Base-by-base conservation (phyloP, 306 rosid genomes). In the Dalbergia cultrata region DNA sequence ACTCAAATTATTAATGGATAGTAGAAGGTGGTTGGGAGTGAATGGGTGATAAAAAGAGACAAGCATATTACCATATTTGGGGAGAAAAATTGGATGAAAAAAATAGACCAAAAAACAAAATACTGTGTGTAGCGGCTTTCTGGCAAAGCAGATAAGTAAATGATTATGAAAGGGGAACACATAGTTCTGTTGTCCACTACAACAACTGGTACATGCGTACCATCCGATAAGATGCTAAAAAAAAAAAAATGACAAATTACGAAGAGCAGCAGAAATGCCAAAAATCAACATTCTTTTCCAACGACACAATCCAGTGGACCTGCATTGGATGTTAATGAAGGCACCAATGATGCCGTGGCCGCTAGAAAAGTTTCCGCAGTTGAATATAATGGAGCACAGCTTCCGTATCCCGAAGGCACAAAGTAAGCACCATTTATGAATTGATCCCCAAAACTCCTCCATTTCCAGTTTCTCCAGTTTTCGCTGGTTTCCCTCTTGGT, bases 331-430 rank as follows among this genome's bases (percentile, higher is more conserved):
- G 99, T 95, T 62, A 95, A 79, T 8, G 78, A 71, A 43, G 97
- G 95, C 72, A 88, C 97, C 90, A 76, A 70, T 13, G 86, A 61
- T 14, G 92, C 95, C 0, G 76, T 35, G 33, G 87, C 81, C 22
- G 90, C 88, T 0, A 59, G 35, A 60, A 92, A 93, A 3, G 80
- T 76, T 79, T 93, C 97, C 65, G 87, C 60, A 16, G 33, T 7
- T 19, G 88, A 76, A 77, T 95, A 91, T 21, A 50, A 6, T 8
- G 97, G 97, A 43, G 82, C 22, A 75, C 97, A 92, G 67, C 88
- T 92, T 86, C 97, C 99, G 84, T 88, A 85, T 3, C 97, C 99
- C 19, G 97, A 95, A 67, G 87, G 94, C 70, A 93, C 91, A 69
- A 93, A 95, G 81, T 87, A 90, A 41, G 99, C 97, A 35, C 97